Conservation (phyloP, 441 rosid species). For the Pelargonium cotyledonis region DNA sequence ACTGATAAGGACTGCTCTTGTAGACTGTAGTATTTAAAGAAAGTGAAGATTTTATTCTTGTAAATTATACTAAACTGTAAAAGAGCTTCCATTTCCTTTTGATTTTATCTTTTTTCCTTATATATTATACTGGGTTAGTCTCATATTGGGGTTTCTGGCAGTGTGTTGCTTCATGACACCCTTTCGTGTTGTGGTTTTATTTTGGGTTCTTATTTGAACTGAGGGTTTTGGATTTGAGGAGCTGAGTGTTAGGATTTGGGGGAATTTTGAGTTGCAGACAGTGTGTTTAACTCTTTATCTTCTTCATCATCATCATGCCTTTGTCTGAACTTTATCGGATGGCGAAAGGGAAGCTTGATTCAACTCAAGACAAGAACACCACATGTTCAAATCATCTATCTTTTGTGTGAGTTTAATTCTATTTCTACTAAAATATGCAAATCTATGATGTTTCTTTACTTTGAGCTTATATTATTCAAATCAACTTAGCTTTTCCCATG, state of each 20-base stretch:
- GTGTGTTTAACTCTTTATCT: slow-evolving; percentile 13
- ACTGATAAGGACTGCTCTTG: slow-evolving; percentile 36
- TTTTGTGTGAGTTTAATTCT: slow-evolving; percentile 36
- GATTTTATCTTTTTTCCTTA: slow-evolving; percentile 1
- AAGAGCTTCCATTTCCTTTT: slow-evolving; percentile 1
- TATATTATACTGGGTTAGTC: slow-evolving; percentile 22
- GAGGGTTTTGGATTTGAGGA: slow-evolving; percentile 2
- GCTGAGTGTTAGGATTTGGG: background rate
- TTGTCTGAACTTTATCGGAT: slow-evolving; percentile 60
- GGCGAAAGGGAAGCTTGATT: slow-evolving; percentile 45
- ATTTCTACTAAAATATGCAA: background rate
- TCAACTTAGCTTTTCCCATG: background rate
- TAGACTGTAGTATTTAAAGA: slow-evolving; percentile 15
- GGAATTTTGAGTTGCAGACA: slow-evolving; percentile 11
- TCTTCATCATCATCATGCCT: slow-evolving; percentile 45
- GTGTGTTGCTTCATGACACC: slow-evolving; percentile 18
- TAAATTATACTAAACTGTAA: slow-evolving; percentile 24
- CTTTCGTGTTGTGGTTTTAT: slow-evolving; percentile 19
- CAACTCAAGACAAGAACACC: slow-evolving; percentile 43
- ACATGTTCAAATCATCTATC: slow-evolving; percentile 37
- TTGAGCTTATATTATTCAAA: background rate
- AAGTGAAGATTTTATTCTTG: slow-evolving; percentile 22
- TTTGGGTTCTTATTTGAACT: slow-evolving; percentile 35
- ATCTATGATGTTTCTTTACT: background rate
- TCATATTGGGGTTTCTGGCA: slow-evolving; percentile 21